phyloP scores from a whole-genome alignment of 2,329 filamentous ascomycete genomes.

The Sphaerulina populicola region DNA sequence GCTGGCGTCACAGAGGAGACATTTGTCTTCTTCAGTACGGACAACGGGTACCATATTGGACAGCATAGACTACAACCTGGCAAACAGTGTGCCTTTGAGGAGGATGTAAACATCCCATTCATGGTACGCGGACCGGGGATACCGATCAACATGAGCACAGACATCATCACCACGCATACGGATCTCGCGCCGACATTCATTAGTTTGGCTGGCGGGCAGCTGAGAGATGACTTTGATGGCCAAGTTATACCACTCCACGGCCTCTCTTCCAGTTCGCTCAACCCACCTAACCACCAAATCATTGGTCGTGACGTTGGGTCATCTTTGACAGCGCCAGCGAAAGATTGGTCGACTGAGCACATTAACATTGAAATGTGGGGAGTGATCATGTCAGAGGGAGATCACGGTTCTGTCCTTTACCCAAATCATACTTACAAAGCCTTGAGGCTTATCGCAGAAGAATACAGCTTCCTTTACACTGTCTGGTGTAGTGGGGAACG shows the following conservation, averaged over 20 bases:
- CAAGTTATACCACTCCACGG: conserved; percentile 29
- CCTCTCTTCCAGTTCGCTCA: background rate
- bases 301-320: too few species aligned
- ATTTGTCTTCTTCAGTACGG: conserved; percentile 35
- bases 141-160: conserved; percentile 22
- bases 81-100: conserved; percentile 35
- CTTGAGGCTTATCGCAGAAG: conserved; percentile 22
- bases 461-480: conserved; percentile 56
- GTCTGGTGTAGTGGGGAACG: conserved; percentile 62
- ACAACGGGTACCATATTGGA: conserved; percentile 38
- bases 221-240: conserved; percentile 32
- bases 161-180: conserved; percentile 35
- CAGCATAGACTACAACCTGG: conserved; percentile 37
- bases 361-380: conserved; percentile 40
- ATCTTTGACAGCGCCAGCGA: background rate
- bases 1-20: conserved; percentile 43
- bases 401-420: conserved; percentile 24
- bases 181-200: conserved; percentile 37
- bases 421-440: conserved; percentile 31
- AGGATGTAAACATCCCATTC: conserved; percentile 37
- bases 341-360: conserved; percentile 27
- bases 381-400: conserved; percentile 29
- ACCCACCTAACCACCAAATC: background rate
- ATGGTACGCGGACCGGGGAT: conserved; percentile 35
- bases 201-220: conserved; percentile 27